Evolutionary conservation across 148 eudicot genomes (phyloP).

Genomic region (Rheum nobile): DNA sequence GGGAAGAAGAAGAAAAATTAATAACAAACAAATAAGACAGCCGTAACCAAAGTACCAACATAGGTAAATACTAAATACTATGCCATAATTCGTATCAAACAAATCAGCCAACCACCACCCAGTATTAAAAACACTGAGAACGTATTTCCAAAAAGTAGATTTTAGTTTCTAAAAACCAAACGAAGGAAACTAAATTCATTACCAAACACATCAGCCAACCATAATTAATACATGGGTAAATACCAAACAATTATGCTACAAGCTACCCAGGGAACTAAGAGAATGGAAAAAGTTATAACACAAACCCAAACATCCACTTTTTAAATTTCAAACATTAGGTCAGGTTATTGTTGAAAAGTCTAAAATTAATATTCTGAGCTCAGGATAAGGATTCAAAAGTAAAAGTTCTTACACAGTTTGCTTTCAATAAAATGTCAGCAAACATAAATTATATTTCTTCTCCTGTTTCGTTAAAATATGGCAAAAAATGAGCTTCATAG

Average conservation of each 20-base stretch:
- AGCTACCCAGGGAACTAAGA: not conserved
- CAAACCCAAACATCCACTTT: not conserved
- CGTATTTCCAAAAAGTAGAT: not conserved
- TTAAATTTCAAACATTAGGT: not conserved
- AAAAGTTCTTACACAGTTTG: not conserved
- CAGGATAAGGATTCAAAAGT: not conserved
- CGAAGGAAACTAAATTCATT: not conserved
- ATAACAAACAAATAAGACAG: not conserved
- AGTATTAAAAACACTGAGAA: not conserved
- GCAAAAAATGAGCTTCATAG: not conserved
- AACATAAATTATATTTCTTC: not conserved
- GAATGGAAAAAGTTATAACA: not conserved
- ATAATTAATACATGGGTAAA: too few species aligned
- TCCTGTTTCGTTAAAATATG: not conserved
- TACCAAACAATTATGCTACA: too few species aligned
- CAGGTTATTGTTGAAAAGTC: not conserved
- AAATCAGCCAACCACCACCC: not conserved
- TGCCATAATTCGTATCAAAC: not conserved
- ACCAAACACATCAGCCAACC: too few species aligned
- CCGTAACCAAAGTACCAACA: not conserved
- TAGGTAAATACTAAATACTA: not conserved
- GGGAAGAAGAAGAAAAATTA: not conserved
- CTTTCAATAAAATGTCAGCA: not conserved
- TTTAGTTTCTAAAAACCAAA: too few species aligned
- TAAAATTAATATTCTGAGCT: not conserved